Base-by-base conservation (phyloP, 495 filamentous ascomycete species). In the Penicillium taxi region DNA sequence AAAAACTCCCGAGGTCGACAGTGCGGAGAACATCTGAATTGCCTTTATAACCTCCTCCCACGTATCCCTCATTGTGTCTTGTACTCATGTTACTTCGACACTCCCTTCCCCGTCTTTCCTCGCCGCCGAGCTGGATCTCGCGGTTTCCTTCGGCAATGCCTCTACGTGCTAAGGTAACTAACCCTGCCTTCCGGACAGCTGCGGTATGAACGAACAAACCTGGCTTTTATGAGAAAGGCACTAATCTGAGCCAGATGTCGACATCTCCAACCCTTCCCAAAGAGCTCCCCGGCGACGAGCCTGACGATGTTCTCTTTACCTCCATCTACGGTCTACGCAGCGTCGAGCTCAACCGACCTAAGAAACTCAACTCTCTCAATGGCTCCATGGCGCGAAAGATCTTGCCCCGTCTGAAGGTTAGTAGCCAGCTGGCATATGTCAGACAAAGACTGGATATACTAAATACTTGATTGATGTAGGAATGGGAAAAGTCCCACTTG, bases 371-470 rank as follows among this genome's bases (percentile, higher is more conserved):
- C 59, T 80, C 88, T 20, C 74, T 98, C 44, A 84, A 94, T 57
- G 82, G 77, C 28, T 95, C 88, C 39, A 98, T 98, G 91, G 83
- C 77, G 22, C 74, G 82, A 37, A 96, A 96, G 66, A 96, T 96
- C 45, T 58, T 84, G 30, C 84, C 88, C 16, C 74, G 93, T 31
- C 55, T 98, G 44, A 71, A 81, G 61, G 78, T 80, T 26, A 52
- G 53, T 47, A 19, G 24, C 18, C 1, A 26, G 30, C 9, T 4
- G 5, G 9, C 21, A 20, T 11, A 21, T 13, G 12, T 26, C n/a
- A 19, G 11, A n/a, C n/a, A n/a, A 14, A 24, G 21, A 13, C 12
- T 14, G 21, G 21, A 37, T 29, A 32, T 45, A 33, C 46, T 57
- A 51, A 52, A 19, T 21, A 3, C 35, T 47, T 38, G 31, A 29